Percentiles rank a stretch among this genome's conserved stretches.
Evolutionary conservation across 2,329 filamentous ascomycete genomes (phyloP).

Genomic region (Pseudocercospora fijiensis): DNA sequence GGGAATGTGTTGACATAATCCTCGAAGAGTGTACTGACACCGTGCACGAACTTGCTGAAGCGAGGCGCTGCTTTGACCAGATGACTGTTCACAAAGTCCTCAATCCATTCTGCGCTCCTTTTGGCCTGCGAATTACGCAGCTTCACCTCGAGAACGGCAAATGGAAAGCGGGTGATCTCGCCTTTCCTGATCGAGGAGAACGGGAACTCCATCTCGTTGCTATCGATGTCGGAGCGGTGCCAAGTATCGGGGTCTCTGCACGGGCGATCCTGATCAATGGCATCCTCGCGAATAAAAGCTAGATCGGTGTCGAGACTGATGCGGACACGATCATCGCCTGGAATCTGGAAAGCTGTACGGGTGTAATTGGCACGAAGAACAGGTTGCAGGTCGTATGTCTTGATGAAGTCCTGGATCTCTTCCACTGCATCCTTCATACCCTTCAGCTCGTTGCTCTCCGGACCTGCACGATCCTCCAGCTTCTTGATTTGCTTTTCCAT

Average conservation of each 20-base stretch:
- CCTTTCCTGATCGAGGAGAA: conserved; percentile 85
- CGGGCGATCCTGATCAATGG: conserved; percentile 77
- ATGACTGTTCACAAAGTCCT: conserved; percentile 89
- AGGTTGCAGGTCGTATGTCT: conserved; percentile 74
- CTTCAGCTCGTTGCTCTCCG: conserved; percentile 64
- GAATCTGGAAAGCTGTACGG: conserved; percentile 94
- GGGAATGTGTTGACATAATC: conserved; percentile 92
- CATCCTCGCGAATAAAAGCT: conserved; percentile 74
- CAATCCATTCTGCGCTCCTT: conserved; percentile 79
- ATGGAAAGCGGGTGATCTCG: conserved; percentile 87
- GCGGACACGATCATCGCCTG: conserved; percentile 82
- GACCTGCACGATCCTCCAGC: conserved; percentile 73
- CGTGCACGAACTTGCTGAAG: conserved; percentile 97
- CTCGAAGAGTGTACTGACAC: conserved; percentile 86
- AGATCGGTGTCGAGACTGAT: conserved; percentile 92
- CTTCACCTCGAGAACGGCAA: conserved; percentile 90
- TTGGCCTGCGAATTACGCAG: conserved; percentile 54
- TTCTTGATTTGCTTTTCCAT: conserved; percentile 90
- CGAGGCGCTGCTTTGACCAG: conserved; percentile 83
- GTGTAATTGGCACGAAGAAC: conserved; percentile 89
- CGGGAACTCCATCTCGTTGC: conserved; percentile 76
- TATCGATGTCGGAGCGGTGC: conserved; percentile 90
- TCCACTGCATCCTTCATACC: conserved; percentile 69
- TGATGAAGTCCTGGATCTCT: conserved; percentile 77
- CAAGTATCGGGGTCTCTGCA: conserved; percentile 85